Evolutionary conservation across 2,329 filamentous ascomycete species (phyloP).

Genomic region (Colletotrichum sp.): DNA sequence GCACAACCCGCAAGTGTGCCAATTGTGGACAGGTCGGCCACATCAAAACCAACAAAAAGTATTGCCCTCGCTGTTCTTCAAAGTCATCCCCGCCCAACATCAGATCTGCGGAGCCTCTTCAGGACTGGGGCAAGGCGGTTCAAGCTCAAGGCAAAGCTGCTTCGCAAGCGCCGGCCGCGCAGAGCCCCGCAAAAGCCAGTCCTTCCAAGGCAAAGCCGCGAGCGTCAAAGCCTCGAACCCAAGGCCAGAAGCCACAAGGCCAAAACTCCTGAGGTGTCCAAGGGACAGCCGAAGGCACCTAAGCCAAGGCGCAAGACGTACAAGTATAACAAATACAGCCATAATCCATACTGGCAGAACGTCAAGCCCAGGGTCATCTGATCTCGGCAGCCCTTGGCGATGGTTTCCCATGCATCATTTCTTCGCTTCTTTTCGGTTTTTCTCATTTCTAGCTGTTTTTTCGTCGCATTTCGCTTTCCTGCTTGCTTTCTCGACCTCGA

Average conservation of each 20-base stretch:
- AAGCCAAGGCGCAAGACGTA: slow-evolving; percentile 10
- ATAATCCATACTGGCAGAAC: slow-evolving; percentile 14
- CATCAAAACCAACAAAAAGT: slow-evolving; percentile 99
- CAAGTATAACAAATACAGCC: slow-evolving; percentile 22
- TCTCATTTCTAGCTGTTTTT: slow-evolving; percentile 22
- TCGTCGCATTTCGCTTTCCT: background rate
- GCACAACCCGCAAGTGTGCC: slow-evolving; percentile 90
- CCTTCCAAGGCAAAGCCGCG: slow-evolving; percentile 11
- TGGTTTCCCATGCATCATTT: slow-evolving; percentile 21
- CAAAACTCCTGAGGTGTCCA: background rate
- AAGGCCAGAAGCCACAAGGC: slow-evolving; percentile 18
- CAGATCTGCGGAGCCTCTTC: slow-evolving; percentile 7
- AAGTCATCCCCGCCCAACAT: slow-evolving; percentile 24
- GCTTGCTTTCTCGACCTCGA: background rate
- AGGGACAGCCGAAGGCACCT: slow-evolving; percentile 2
- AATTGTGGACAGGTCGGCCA: slow-evolving; percentile 97
- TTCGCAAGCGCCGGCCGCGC: slow-evolving; percentile 4
- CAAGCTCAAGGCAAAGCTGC: slow-evolving; percentile 1
- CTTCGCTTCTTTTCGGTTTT: slow-evolving; percentile 25
- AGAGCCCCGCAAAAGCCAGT: slow-evolving; percentile 18
- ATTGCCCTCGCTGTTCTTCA: slow-evolving; percentile 42
- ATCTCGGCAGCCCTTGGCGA: slow-evolving; percentile 18
- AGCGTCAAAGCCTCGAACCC: slow-evolving; percentile 23
- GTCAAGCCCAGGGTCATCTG: background rate
- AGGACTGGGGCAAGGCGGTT: slow-evolving; percentile 19